Base-by-base conservation (phyloP, 768 basidiomycete species). In the Serendipita sp. region DNA sequence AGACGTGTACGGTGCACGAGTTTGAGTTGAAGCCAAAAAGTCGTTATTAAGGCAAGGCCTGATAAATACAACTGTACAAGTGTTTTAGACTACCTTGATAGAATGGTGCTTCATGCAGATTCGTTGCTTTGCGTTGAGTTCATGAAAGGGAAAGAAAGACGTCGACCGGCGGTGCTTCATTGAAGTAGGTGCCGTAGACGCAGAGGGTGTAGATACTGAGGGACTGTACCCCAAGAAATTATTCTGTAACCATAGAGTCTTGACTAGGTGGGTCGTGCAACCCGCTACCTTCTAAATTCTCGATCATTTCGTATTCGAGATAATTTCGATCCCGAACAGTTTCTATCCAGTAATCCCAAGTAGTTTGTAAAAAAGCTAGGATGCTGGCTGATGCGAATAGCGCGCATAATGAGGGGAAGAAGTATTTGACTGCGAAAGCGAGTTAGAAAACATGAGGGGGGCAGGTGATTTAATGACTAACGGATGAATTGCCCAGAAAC, bases 1-100 rank as follows among this genome's bases (percentile, higher is more conserved):
- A 70, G 89, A 92, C 70, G 91, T 92, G 38, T 92, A 94, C 72
- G 84, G 85, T 41, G 78, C 76, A 69, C 82, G 86, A 34, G 75
- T 79, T 35, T 76, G 60, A 71, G 5, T 13, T 5, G 48, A 51
- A 18, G n/a, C 7, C 8, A 51, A 8, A 32, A 51, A 51, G 8
- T n/a, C 3, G 13, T 13, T 5, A 41, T 7, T 41, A 41, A 41
- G 41, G 7, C 13, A 13, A 41, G 41, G 41, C 7, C 41, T 13
- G 13, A 13, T 41, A 41, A 41, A 41, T 41, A 41, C 41, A 41
- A 41, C 41, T 41, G 41, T 41, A 13, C 41, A 13, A 41, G 41
- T 41, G 41, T 41, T 41, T 13, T 41, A 41, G 41, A 41, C 13
- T 41, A 41, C 30, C n/a, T 51, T n/a, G 48, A 51, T 51, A 32